Base-by-base conservation (phyloP, 768 basidiomycete species). In the Leccinellum albellum region DNA sequence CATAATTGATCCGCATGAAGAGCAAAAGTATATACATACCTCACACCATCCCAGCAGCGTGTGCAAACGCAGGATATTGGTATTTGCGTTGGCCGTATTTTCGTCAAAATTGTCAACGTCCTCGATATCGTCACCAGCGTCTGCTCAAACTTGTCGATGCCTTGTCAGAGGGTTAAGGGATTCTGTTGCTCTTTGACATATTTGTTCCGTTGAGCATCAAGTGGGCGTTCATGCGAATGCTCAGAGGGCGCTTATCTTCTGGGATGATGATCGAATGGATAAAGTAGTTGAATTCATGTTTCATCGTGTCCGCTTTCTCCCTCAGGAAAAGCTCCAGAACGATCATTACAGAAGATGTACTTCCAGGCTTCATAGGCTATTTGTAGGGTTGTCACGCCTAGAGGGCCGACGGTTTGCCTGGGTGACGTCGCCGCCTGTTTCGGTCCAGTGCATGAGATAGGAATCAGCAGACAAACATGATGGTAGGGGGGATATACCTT, bases 81-180 rank as follows among this genome's bases (percentile, higher is more conserved):
- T 26, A 6, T 26, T 26, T 3, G 97, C 94, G 70, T 98, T 98
- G n/a, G 97, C 96, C 6, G 89, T 91, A 77, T 93, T 91, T 80
- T 98, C 96, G 69, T 99, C 97, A 66, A 98, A 99, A 78, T 98
- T 98, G 46, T n/a, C n/a, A n/a, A 96, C 96, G 74, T 98, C 96
- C 73, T 97, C 94, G 64, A 98, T 82, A 51, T 94, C 93, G 70
- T 99, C 97, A 14, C 97, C 97, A 31, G 95, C 92, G 70, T 98
- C 97, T 33, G 97, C 94, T 97, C 96, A 67, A 96, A 98, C 79
- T 98, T 98, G 73, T 86, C 80, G 57, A 96, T 85, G 1, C 89
- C 83, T 68, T 99, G 90, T 54, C 84, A 76, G 71, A 99, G 76
- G 1, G 96, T 99, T 78, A n/a, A n/a, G n/a, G n/a, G n/a, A n/a